Percentiles rank a stretch among this genome's conserved stretches.
phyloP scores from a whole-genome alignment of 2,329 filamentous ascomycete species.

The Trematosphaeria pertusa region DNA sequence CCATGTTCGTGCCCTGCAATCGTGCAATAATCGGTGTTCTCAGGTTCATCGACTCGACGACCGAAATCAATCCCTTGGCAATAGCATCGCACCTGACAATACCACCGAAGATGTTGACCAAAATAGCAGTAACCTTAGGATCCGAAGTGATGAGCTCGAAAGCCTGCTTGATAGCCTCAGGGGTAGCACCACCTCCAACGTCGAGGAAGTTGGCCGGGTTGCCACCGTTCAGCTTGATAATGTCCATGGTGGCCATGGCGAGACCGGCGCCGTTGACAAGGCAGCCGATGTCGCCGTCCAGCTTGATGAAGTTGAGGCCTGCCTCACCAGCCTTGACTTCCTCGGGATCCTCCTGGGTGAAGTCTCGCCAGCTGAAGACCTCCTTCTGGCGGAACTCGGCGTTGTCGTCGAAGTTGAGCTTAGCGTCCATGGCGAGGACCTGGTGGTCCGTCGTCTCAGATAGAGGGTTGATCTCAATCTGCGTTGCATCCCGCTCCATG shows the following conservation, averaged over 20 bases:
- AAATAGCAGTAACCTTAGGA: slow-evolving; percentile 97
- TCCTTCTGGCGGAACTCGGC: slow-evolving; percentile 98
- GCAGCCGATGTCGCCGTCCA: slow-evolving; percentile 98
- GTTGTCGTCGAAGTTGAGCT: slow-evolving; percentile 98
- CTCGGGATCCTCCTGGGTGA: slow-evolving; percentile 93
- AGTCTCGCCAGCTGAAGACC: slow-evolving; percentile 91
- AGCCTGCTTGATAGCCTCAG: slow-evolving; percentile 93
- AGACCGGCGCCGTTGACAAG: slow-evolving; percentile 98
- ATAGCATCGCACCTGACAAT: slow-evolving; percentile 98
- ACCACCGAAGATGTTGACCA: slow-evolving; percentile 99
- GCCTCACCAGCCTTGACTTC: slow-evolving; percentile 95
- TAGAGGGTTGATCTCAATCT: slow-evolving; percentile 99
- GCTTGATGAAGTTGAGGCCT: slow-evolving; percentile 99
- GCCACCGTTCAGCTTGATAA: slow-evolving; percentile 99
- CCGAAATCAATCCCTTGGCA: slow-evolving; percentile 92
- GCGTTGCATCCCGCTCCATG: slow-evolving; percentile 96
- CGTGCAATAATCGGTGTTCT: slow-evolving; percentile 96
- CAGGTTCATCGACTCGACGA: slow-evolving; percentile 92
- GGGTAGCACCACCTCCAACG: slow-evolving; percentile 96
- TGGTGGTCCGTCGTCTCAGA: slow-evolving; percentile 98
- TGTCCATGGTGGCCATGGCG: slow-evolving; percentile 99
- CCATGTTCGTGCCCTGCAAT: slow-evolving; percentile 98
- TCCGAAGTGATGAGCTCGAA: slow-evolving; percentile 99
- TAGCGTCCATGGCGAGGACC: slow-evolving; percentile 99
- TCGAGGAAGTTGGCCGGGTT: slow-evolving; percentile 98